These are phyloP conservation scores for Ramaria sp. DNA, from an alignment of 768 basidiomycete genomes.

Conservation along the genomic window DNA sequence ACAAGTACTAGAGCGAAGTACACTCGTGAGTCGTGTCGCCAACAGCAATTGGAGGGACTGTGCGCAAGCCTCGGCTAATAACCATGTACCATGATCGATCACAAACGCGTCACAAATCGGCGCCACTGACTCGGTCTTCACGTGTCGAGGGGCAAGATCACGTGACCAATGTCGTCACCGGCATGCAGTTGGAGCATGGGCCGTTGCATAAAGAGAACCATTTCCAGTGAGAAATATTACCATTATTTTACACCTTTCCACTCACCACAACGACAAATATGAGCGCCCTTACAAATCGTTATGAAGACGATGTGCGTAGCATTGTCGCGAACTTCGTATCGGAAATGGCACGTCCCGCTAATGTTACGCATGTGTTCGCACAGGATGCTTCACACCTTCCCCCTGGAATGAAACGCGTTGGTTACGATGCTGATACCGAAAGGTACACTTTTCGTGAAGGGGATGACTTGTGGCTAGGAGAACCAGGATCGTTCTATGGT, in stretches of 20 bases:
- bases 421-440: slow-evolving; percentile 43
- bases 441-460: slow-evolving; percentile 32
- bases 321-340: no score
- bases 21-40: no score
- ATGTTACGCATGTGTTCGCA: neutral
- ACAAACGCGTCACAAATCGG: no score
- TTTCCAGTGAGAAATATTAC: no score
- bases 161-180: neutral
- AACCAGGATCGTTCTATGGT: slow-evolving; percentile 3
- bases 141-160: neutral
- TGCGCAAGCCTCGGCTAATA: no score
- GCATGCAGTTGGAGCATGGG: neutral
- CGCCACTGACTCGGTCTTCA: no score
- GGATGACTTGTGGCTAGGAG: slow-evolving; percentile 3
- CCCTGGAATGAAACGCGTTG: slow-evolving; percentile 38
- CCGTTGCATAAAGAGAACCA: neutral
- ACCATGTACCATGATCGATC: no score
- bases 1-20: no score
- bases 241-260: neutral
- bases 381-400: slow-evolving; percentile 33
- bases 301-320: neutral
- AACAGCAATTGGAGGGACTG: no score
- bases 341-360: no score
- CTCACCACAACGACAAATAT: neutral
- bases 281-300: neutral